Evolutionary conservation across 345 rosid genomes (phyloP).

Genomic region (Lagerstroemia speciosa): DNA sequence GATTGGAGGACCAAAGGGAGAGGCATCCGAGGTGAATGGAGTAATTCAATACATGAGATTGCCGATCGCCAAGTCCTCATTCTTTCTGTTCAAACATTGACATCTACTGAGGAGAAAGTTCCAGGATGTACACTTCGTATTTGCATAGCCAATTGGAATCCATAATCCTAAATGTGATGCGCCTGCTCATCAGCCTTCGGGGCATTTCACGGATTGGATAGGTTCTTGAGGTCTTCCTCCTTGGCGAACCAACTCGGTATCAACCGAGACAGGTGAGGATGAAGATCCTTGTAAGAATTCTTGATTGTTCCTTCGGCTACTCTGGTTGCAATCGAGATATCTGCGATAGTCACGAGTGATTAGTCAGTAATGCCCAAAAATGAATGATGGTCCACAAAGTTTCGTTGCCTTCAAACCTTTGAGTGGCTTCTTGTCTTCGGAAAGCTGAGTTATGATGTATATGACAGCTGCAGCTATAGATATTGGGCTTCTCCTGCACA

Average conservation of each 20-base stretch:
- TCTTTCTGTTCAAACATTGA: background rate
- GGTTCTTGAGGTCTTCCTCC: slow-evolving; percentile 33
- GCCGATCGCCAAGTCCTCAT: background rate
- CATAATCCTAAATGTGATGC: background rate
- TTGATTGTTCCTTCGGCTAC: slow-evolving; percentile 47
- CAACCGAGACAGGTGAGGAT: slow-evolving; percentile 27
- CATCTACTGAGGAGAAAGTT: background rate
- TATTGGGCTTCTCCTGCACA: slow-evolving; percentile 51
- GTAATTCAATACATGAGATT: background rate
- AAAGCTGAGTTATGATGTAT: slow-evolving; percentile 37
- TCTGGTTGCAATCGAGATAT: slow-evolving; percentile 36
- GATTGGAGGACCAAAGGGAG: background rate
- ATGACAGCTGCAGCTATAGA: slow-evolving; percentile 49
- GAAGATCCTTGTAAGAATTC: slow-evolving; percentile 39
- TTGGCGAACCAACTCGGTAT: slow-evolving; percentile 43
- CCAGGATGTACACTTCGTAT: background rate
- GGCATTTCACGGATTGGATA: slow-evolving; percentile 13
- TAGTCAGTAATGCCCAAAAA: background rate
- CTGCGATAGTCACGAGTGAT: slow-evolving; percentile 17
- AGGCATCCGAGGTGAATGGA: background rate
- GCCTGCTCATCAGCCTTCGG: background rate
- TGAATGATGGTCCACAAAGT: background rate
- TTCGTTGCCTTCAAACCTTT: slow-evolving; percentile 25
- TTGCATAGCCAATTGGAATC: background rate
- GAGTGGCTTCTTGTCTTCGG: slow-evolving; percentile 34